Evolutionary conservation across 83 land plant genomes (phyloP), one percentile per base, ranked within the genome.

Genomic region (Picea engelmannii): DNA sequence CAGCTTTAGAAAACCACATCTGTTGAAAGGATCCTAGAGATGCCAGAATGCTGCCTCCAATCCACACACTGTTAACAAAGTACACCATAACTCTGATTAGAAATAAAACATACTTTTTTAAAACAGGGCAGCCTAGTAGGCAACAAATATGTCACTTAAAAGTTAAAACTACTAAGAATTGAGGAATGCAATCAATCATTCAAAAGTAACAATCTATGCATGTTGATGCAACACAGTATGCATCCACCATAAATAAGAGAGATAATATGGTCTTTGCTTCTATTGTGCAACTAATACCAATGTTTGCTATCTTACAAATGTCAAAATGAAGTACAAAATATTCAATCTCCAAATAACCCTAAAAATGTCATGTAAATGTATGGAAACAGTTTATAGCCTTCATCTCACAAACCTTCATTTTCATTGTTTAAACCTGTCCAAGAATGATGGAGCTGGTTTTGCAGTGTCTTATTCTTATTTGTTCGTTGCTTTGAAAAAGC

Each of bases 1-100:
- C 99, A 9, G 98, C 86, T 77, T 96, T 96, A 78, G 99, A 96
- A 88, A 96, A 95, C 99, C 99, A 96, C 99, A 96, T 95, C 83
- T 96, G 99, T 87, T 96, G 99, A 82, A 96, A 95, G 18, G 99
- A 96, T 44, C 99, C 99, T 81, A 96, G 90, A 62, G 99, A 96
- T 38, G 99, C 98, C 71, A 96, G 79, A 84, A 96, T 96, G 81
- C 98, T 96, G n/a, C 99, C 99, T 63, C 99, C 99, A 74, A 96
- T 96, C 98, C 98, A 96, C 23, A 96, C 99, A 88, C 99, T 96
- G 93, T 69, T 52, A 52, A 52, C 13, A 52, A 52, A 52, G 58
- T 52, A 52, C 2, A 52, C 13, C 58, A 52, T 52, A 52, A 52
- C 58, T 11, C 12, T 52, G 12, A 52, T 52, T 59, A 85, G 25